Evolutionary conservation across 2,329 filamentous ascomycete species (phyloP).

Genomic region (Claviceps citrina): DNA sequence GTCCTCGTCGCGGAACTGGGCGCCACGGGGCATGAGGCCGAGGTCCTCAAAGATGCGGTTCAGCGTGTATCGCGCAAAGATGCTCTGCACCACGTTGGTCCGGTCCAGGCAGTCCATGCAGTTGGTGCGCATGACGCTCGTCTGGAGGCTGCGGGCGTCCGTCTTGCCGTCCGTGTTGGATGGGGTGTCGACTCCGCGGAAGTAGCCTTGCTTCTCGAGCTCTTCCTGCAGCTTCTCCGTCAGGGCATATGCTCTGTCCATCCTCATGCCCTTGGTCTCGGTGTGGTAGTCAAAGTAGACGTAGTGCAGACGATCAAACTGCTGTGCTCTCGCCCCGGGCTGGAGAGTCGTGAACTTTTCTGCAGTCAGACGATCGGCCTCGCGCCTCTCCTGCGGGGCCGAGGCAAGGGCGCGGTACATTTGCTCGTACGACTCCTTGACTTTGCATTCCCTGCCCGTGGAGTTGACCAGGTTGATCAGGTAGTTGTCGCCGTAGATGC

Average conservation of each 20-base stretch:
- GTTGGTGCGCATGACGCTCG: conserved; percentile 86
- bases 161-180: conserved; percentile 53
- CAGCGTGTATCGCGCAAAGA: conserved; percentile 80
- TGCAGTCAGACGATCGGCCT: conserved; percentile 49
- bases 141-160: conserved; percentile 69
- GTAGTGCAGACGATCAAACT: conserved; percentile 80
- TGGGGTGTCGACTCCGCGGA: conserved; percentile 77
- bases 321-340: conserved; percentile 37
- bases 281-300: conserved; percentile 97
- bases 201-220: conserved; percentile 71
- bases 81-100: conserved; percentile 95
- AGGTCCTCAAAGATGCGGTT: conserved; percentile 78
- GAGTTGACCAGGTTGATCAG: conserved; percentile 96
- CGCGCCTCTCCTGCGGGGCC: conserved; percentile 47
- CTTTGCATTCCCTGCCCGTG: conserved; percentile 72
- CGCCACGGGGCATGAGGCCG: conserved; percentile 60
- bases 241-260: conserved; percentile 79
- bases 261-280: conserved; percentile 88
- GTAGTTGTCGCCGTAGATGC: conserved; percentile 89
- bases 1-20: conserved; percentile 64
- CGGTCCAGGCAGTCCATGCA: conserved; percentile 99
- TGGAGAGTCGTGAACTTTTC: conserved; percentile 77
- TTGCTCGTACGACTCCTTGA: conserved; percentile 90
- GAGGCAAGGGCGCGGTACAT: conserved; percentile 65
- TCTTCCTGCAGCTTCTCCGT: conserved; percentile 68